A percentile compares a stretch with the other conserved stretches of the same genome.
phyloP scores from a whole-genome alignment of 108 stramenopile genomes.

The Nitzschia sp. region DNA sequence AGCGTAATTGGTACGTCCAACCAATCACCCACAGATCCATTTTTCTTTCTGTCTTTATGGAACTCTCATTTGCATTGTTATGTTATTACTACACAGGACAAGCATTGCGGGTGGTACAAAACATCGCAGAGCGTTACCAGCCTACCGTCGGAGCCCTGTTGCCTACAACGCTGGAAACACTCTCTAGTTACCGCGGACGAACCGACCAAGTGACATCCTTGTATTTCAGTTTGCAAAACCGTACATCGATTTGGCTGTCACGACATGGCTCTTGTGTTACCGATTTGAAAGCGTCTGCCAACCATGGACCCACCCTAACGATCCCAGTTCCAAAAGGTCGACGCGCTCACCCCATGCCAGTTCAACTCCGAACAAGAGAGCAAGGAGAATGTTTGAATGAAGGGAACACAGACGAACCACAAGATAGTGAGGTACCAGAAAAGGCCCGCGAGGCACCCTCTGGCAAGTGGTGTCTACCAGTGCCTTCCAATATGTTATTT shows the following conservation, averaged over 20 bases:
- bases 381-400: neutral
- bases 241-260: neutral
- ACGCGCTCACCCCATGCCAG: constrained; percentile 7
- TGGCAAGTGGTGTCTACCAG: no score
- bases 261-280: constrained; percentile 7
- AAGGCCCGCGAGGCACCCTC: no score
- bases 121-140: constrained; percentile 4
- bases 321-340: neutral
- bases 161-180: neutral
- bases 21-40: neutral
- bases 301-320: neutral
- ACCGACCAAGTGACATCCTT: constrained; percentile 16
- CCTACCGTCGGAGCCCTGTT: constrained; percentile 3
- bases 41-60: neutral
- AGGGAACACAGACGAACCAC: no score
- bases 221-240: constrained; percentile 13
- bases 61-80: neutral
- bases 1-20: neutral
- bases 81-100: neutral
- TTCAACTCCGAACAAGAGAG: neutral
- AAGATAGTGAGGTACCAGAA: no score
- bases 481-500: no score
- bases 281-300: neutral
- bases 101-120: constrained; percentile 12
- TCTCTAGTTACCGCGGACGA: constrained; percentile 5